Percentiles rank a stretch among this genome's conserved stretches.
Evolutionary conservation across 1,139 yeast genomes (phyloP).

Genomic region (Kluyveromyces sp.): DNA sequence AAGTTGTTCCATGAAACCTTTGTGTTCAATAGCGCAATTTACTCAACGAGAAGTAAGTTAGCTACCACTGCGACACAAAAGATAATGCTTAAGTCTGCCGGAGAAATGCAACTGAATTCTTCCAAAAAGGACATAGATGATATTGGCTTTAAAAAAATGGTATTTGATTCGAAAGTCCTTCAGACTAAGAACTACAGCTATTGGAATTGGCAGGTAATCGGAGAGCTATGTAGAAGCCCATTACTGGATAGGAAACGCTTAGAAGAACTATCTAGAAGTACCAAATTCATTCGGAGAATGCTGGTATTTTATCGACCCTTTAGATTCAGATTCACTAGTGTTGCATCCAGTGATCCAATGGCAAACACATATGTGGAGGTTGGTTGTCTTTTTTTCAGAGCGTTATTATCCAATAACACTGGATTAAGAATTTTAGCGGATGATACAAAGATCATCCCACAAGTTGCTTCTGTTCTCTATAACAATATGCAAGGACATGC

Average conservation of each 20-base stretch:
- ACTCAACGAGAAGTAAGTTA: not conserved
- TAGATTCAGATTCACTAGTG: conserved; percentile 71
- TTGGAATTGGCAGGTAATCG: conserved; percentile 82
- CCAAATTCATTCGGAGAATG: conserved; percentile 78
- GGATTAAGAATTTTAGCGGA: conserved; percentile 59
- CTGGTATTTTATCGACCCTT: conserved; percentile 88
- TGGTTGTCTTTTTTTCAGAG: conserved; percentile 65
- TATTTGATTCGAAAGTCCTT: conserved; percentile 62
- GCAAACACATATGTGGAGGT: conserved; percentile 49
- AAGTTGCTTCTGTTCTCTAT: conserved; percentile 78
- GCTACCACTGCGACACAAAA: conserved; percentile 1
- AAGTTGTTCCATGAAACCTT: conserved; percentile 3
- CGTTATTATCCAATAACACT: conserved; percentile 52
- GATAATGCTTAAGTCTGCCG: conserved; percentile 1
- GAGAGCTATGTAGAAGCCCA: conserved; percentile 72
- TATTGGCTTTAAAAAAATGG: conserved; percentile 54
- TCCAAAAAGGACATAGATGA: conserved; percentile 56
- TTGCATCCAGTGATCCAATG: conserved; percentile 43
- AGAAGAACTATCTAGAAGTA: conserved; percentile 70
- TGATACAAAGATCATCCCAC: conserved; percentile 74
- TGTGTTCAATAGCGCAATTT: not conserved
- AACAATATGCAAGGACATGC: conserved; percentile 49
- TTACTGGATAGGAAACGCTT: conserved; percentile 60
- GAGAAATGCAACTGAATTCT: not conserved
- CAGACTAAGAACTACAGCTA: conserved; percentile 70